Conservation (phyloP, 768 basidiomycete genomes). For the Lactifluus pinguis region DNA sequence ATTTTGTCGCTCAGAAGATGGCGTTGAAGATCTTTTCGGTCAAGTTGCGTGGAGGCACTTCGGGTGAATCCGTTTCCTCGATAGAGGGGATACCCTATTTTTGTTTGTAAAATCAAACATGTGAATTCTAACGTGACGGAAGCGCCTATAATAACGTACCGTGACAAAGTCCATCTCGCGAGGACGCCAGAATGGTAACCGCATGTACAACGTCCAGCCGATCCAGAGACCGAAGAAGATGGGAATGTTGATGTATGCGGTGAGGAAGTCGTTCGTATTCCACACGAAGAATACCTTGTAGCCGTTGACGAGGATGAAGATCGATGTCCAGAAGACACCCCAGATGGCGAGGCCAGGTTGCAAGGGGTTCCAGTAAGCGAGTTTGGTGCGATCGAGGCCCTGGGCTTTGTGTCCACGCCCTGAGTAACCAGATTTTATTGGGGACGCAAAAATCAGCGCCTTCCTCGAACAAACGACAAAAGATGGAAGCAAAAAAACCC, state of each 20-base stretch:
- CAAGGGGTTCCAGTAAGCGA: constrained; percentile 51
- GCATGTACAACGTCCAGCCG: constrained; percentile 36
- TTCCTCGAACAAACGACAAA: background rate
- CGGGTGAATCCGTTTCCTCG: constrained; percentile 57
- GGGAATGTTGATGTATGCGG: constrained; percentile 33
- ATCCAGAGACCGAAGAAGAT: constrained; percentile 39
- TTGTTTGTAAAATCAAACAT: too few species aligned
- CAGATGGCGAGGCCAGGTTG: constrained; percentile 66
- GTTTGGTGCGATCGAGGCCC: constrained; percentile 50
- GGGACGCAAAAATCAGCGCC: background rate
- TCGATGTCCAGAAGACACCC: constrained; percentile 54
- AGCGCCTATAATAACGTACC: constrained; percentile 28
- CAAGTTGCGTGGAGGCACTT: constrained; percentile 41
- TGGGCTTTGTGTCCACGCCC: constrained; percentile 56
- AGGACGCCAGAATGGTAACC: constrained; percentile 41
- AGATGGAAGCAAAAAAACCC: constrained; percentile 17
- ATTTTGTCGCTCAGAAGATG: constrained; percentile 36
- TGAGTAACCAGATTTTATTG: constrained; percentile 19
- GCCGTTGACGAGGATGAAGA: constrained; percentile 53
- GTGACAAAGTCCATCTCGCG: constrained; percentile 66
- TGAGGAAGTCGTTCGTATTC: constrained; percentile 43
- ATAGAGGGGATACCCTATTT: constrained; percentile 53
- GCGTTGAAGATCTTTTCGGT: constrained; percentile 39
- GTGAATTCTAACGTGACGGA: background rate
- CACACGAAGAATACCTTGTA: constrained; percentile 57